Percentiles rank a stretch among this genome's conserved stretches.
phyloP scores from a whole-genome alignment of 2,329 filamentous ascomycete genomes.

The Ilyonectria sp. region DNA sequence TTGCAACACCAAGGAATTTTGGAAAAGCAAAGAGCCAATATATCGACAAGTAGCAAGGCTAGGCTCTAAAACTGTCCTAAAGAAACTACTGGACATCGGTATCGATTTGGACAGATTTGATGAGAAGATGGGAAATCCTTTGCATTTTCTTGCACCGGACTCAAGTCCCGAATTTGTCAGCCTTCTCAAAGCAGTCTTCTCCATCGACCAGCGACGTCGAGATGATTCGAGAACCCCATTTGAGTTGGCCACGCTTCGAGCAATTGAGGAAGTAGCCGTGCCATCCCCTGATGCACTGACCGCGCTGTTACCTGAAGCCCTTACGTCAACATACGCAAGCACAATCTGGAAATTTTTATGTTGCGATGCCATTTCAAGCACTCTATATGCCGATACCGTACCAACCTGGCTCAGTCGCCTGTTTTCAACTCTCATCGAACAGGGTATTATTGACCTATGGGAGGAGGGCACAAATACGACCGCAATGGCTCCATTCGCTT shows the following conservation, averaged over 20 bases:
- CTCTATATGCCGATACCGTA: too few species aligned
- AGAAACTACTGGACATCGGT: not conserved
- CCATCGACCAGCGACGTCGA: slow-evolving; percentile 1
- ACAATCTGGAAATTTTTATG: not conserved
- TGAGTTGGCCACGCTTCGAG: not conserved
- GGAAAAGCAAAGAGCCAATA: not conserved
- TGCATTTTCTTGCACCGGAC: not conserved
- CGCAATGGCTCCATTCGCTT: not conserved
- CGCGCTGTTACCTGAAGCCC: not conserved
- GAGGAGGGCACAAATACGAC: too few species aligned
- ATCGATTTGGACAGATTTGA: slow-evolving; percentile 6
- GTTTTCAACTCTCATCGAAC: not conserved
- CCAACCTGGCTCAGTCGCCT: too few species aligned
- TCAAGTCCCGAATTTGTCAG: not conserved
- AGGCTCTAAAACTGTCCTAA: not conserved
- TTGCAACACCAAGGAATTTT: not conserved
- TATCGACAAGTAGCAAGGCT: not conserved
- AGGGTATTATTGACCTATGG: too few species aligned
- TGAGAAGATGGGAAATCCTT: not conserved
- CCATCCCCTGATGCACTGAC: not conserved
- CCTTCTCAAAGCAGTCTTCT: not conserved
- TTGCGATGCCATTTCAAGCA: not conserved
- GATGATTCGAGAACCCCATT: not conserved
- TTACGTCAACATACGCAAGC: not conserved
- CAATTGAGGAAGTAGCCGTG: accelerated